Base-by-base conservation (phyloP, 768 basidiomycete species). In the Boletus pseudopeckii region DNA sequence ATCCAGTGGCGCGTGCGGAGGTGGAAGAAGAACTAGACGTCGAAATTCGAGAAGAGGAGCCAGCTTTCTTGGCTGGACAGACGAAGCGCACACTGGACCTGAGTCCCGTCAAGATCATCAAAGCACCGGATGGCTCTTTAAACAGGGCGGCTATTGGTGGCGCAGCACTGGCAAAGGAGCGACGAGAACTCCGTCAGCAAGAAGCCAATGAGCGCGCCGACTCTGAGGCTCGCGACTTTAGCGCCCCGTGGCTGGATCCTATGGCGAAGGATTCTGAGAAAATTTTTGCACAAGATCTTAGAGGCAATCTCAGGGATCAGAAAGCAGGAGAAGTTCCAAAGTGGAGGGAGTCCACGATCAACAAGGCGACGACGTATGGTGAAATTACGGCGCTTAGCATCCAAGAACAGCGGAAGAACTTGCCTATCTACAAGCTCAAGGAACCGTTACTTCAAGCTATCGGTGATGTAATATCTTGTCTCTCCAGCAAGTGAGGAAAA, bases 1-100 rank as follows among this genome's bases (percentile, higher is more conserved):
- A 90, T 63, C 85, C 88, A 2, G 77, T 82, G 64, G 85, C 85
- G 20, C 85, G 85, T 44, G 86, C 86, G 1, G 94, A 96, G 64
- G 85, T 94, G 1, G 97, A 99, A 66, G 92, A 99, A 71, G 97
- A 98, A 66, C 72, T 99, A 40, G 97, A 99, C 61, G 93, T 99
- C 38, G 97, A 99, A 67, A 86, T 98, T 51, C 86, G 90, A 56
- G 97, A 99, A 68, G 93, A 97, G 53, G 97, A 99, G 64, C 94
- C 97, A 1, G 80, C 96, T 1, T 99, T 99, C 81, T 74, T 99
- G 20, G 84, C 90, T 14, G 97, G 97, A 15, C 97, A 98, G 74
- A 97, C 94, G 52, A 97, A 97, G 72, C 85, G 88, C 53, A 95
- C 94, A 1, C 80, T 98, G 22, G 93, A 98, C 57, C 81, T 99